Conservation (phyloP, 1,139 yeast genomes). For the Geotrichum candidum region DNA sequence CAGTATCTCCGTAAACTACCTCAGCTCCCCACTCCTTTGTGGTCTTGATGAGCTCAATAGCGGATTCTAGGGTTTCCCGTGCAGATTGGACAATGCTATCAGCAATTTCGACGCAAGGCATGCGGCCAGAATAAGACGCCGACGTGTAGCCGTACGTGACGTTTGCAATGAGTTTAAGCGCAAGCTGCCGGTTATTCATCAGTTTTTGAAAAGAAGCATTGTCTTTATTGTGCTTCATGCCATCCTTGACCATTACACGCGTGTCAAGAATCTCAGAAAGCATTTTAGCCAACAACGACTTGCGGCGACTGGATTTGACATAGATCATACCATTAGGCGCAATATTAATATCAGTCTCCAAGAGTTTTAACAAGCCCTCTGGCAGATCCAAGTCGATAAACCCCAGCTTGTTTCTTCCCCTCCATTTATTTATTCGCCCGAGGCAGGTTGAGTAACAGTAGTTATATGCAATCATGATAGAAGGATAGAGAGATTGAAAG, state of each 20-base stretch:
- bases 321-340: constrained; percentile 88
- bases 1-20: constrained; percentile 96
- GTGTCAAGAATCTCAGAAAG: constrained; percentile 74
- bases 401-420: constrained; percentile 49
- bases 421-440: constrained; percentile 57
- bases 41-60: constrained; percentile 62
- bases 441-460: constrained; percentile 84
- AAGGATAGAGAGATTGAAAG: constrained; percentile 90
- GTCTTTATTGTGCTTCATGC: constrained; percentile 48
- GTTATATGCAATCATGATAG: constrained; percentile 85
- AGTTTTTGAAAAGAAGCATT: constrained; percentile 48
- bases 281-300: constrained; percentile 78
- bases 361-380: constrained; percentile 49
- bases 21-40: constrained; percentile 70
- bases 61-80: constrained; percentile 68
- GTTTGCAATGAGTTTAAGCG: constrained; percentile 83
- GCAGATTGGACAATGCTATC: constrained; percentile 92
- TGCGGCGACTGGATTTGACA: constrained; percentile 58
- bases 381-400: constrained; percentile 45
- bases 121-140: constrained; percentile 90
- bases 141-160: constrained; percentile 95
- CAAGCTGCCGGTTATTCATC: constrained; percentile 74
- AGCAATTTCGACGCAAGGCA: constrained; percentile 95
- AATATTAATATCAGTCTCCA: constrained; percentile 51
- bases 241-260: constrained; percentile 68